Conservation (phyloP, 441 rosid genomes). For the Manihot esculenta region DNA sequence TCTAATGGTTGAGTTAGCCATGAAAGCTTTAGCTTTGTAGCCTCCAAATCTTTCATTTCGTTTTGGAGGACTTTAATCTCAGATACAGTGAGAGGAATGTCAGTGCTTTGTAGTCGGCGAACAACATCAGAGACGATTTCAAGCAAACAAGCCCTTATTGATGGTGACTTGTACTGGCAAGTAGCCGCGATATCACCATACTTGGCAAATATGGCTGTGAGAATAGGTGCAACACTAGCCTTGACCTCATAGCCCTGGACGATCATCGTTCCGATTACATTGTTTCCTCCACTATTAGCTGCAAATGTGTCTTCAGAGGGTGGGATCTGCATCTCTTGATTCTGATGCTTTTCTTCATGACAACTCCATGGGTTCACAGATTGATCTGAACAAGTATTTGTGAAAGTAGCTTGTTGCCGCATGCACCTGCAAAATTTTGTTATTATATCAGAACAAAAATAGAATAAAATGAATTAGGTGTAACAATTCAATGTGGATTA, state of each 20-base stretch:
- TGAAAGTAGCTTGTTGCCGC: constrained; percentile 6
- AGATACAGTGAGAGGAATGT: constrained; percentile 13
- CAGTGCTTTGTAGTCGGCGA: constrained; percentile 11
- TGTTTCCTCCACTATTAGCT: constrained; percentile 1
- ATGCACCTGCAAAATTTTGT: constrained; percentile 14
- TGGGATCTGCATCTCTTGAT: constrained; percentile 4
- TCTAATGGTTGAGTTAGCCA: constrained; percentile 23
- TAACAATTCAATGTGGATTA: constrained; percentile 2
- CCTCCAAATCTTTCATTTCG: constrained; percentile 23
- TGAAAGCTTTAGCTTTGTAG: constrained; percentile 13
- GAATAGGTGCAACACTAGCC: constrained; percentile 14
- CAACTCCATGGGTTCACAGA: not conserved
- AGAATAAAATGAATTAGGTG: no score
- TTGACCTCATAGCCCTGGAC: constrained; percentile 27
- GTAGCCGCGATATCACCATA: constrained; percentile 21
- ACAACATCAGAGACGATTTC: constrained; percentile 22
- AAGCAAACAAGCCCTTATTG: constrained; percentile 13
- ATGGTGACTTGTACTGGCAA: constrained; percentile 7
- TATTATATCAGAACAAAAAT: not conserved
- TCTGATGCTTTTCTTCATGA: not conserved
- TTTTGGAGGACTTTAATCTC: constrained; percentile 23
- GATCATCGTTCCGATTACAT: not conserved
- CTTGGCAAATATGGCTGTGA: constrained; percentile 23
- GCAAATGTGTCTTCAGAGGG: constrained; percentile 5
- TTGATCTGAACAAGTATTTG: not conserved